Conservation (phyloP, 2,329 filamentous ascomycete genomes). For the Botrytis byssoidea region DNA sequence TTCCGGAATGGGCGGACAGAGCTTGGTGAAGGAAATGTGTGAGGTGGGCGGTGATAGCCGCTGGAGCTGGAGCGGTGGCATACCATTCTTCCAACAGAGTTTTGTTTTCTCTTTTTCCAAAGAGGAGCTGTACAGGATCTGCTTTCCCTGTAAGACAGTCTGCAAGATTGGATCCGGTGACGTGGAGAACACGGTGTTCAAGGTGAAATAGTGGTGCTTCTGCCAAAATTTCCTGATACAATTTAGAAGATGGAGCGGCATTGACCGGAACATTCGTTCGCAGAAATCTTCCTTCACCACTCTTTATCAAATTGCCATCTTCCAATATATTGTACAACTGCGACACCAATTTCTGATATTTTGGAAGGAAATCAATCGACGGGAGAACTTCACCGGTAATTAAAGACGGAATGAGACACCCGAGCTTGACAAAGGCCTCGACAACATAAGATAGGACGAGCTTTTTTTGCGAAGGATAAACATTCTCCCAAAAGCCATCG, state of each 20-base stretch:
- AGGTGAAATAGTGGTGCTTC: constrained; percentile 33
- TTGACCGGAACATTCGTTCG: constrained; percentile 23
- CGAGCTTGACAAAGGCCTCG: not conserved
- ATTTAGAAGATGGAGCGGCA: constrained; percentile 18
- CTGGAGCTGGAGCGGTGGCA: not conserved
- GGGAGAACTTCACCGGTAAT: not conserved
- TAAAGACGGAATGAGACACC: not conserved
- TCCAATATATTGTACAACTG: not conserved
- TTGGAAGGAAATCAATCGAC: not conserved
- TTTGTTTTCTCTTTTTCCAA: constrained; percentile 27
- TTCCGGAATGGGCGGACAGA: not conserved
- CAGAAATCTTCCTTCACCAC: not conserved
- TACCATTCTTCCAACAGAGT: not conserved
- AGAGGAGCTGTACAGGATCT: constrained; percentile 32
- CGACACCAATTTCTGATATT: not conserved
- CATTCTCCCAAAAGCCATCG: not conserved
- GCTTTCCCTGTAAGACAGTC: constrained; percentile 26
- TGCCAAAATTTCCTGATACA: constrained; percentile 36
- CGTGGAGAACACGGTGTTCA: constrained; percentile 33
- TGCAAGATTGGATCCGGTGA: constrained; percentile 25
- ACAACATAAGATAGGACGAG: not conserved
- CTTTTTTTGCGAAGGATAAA: not conserved
- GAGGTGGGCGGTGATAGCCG: not conserved
- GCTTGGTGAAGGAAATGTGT: not conserved
- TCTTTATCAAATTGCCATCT: not conserved